Base-by-base conservation (phyloP, 2,329 filamentous ascomycete genomes). In the Elsinoe fawcettii region DNA sequence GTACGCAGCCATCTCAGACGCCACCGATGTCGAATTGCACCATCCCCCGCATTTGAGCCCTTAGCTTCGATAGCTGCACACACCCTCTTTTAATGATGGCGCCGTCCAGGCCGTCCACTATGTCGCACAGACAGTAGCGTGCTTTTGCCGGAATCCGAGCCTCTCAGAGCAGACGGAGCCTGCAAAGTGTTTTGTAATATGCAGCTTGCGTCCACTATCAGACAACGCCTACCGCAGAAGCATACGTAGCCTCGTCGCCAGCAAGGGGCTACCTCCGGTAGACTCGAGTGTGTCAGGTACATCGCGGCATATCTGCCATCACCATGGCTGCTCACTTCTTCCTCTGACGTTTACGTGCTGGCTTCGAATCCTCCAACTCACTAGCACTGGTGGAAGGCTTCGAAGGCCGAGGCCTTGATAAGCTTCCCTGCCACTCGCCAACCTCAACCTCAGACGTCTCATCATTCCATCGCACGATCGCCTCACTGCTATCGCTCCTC, bases 401-500 rank as follows among this genome's bases (percentile, higher is more conserved):
- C 20, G 43, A 47, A 25, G 43, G 25, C 27, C 46, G 23, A 18
- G 49, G 16, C 49, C 18, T 16, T 37, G 12, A 22, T 22, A 44
- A 41, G 32, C 23, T 32, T 37, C 51, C 34, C 47, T 55, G 53
- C 62, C 61, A 63, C 7, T 49, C 56, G 32, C 37, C 32, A 9
- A 43, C 57, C 6, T 55, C 56, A 23, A 62, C 55, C 41, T 61
- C 57, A 23, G 56, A 59, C 12, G 56, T 55, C 37, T 63, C 61
- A 44, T 53, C 56, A 30, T 60, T 34, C 60, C 60, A 63, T 27
- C 51, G 51, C 4, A 64, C 41, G 2, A 22, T 25, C 36, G 51
- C 56, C 32, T 63, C 59, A 18, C 39, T 62, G 43, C 56, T 59
- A 3, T 55, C 54, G 37, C 65, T 60, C 12, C 60, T 57, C 4